phyloP scores from a whole-genome alignment of 2,329 filamentous ascomycete genomes.

The Dactylella cylindrospora region DNA sequence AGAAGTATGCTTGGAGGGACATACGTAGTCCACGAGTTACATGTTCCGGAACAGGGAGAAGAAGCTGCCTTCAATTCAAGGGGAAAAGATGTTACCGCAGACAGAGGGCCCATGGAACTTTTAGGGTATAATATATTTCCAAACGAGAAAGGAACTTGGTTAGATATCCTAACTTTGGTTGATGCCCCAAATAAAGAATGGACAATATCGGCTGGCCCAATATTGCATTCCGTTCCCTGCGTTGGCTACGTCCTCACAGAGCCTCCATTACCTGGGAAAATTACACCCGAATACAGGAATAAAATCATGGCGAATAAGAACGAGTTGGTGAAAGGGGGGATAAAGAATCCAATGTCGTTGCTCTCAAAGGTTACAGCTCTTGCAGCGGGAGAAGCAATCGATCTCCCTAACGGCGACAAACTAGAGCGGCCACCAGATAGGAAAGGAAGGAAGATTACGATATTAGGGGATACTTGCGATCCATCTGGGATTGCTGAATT shows the following conservation, averaged over 20 bases:
- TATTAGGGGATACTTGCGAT: slow-evolving; percentile 47
- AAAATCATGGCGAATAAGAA: slow-evolving; percentile 41
- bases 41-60: slow-evolving; percentile 12
- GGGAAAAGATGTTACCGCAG: slow-evolving; percentile 2
- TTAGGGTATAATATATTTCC: slow-evolving; percentile 41
- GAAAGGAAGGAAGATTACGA: slow-evolving; percentile 46
- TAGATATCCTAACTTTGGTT: slow-evolving; percentile 23
- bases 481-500: slow-evolving; percentile 37
- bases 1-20: slow-evolving; percentile 41
- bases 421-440: slow-evolving; percentile 34
- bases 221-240: slow-evolving; percentile 46
- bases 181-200: slow-evolving; percentile 30
- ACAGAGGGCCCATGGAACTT: slow-evolving; percentile 41
- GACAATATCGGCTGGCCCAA: slow-evolving; percentile 44
- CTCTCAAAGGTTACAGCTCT: slow-evolving; percentile 32
- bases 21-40: slow-evolving; percentile 47
- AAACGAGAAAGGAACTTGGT: slow-evolving; percentile 43
- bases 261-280: slow-evolving; percentile 44
- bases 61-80: not conserved
- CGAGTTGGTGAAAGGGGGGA: slow-evolving; percentile 32
- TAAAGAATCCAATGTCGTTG: slow-evolving; percentile 46
- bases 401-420: slow-evolving; percentile 44
- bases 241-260: slow-evolving; percentile 46
- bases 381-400: slow-evolving; percentile 27
- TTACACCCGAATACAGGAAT: slow-evolving; percentile 44